Percentiles rank a stretch among this genome's conserved stretches.
phyloP scores from a whole-genome alignment of 208 protist genomes.

The Porcisia hertigi region DNA sequence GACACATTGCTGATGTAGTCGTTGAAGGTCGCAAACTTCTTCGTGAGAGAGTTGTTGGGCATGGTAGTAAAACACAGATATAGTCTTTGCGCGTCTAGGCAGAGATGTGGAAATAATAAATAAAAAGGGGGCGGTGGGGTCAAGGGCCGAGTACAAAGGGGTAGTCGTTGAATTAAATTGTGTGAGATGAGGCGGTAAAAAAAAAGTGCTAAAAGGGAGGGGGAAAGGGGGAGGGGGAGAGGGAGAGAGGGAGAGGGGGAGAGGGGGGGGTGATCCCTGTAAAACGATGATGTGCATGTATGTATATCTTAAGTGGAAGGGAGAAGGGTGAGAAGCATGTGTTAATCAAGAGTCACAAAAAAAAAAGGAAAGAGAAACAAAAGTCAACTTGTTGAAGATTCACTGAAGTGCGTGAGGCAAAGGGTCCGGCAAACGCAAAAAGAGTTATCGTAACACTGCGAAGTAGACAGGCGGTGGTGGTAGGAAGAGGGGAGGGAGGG shows the following conservation, averaged over 20 bases:
- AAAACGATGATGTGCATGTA: too few relatives aligned
- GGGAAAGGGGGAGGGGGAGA: too few relatives aligned
- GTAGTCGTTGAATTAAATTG: too few relatives aligned
- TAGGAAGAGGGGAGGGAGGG: background rate
- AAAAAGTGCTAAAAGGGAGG: too few relatives aligned
- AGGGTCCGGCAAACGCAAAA: background rate
- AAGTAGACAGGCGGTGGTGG: background rate
- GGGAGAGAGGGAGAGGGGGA: too few relatives aligned
- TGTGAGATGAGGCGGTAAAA: too few relatives aligned
- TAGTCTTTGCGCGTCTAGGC: background rate
- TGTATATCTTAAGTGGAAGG: background rate
- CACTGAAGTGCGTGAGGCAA: background rate
- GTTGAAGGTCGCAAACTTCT: conserved; percentile 50
- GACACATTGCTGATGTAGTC: conserved; percentile 50
- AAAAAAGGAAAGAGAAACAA: background rate
- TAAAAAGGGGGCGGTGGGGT: background rate
- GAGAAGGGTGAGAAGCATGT: background rate
- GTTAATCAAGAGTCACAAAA: background rate
- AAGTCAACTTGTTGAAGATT: background rate
- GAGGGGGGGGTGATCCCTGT: too few relatives aligned
- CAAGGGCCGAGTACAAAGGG: too few relatives aligned
- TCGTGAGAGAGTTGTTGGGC: conserved; percentile 13
- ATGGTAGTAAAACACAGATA: conserved; percentile 11
- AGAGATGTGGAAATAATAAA: background rate
- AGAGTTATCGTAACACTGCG: background rate